Evolutionary conservation across 306 rosid genomes (phyloP).

Genomic region (Canavalia ensiformis): DNA sequence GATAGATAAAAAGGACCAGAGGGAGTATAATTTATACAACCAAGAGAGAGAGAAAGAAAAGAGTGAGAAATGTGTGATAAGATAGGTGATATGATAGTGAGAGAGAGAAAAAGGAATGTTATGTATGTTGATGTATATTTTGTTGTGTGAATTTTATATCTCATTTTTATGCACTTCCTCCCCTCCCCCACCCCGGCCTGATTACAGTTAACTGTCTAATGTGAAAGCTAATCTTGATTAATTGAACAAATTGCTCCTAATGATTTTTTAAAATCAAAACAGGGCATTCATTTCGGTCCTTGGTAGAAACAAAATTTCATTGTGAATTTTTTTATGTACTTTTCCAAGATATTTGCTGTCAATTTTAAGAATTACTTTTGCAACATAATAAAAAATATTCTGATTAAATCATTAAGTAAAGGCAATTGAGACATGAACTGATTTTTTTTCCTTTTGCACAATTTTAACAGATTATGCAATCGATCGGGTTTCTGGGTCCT

Average conservation of each 20-base stretch:
- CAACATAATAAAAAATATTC: constrained; percentile 21
- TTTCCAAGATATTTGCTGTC: constrained; percentile 1
- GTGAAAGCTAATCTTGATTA: constrained; percentile 21
- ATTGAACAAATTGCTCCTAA: not conserved
- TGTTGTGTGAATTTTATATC: no score
- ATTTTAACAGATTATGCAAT: constrained; percentile 89
- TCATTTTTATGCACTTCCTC: no score
- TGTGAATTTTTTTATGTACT: constrained; percentile 7
- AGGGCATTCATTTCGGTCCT: not conserved
- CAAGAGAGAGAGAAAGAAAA: no score
- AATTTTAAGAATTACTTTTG: no score
- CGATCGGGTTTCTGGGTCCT: constrained; percentile 92
- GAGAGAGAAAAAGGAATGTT: no score
- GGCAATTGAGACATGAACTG: constrained; percentile 2
- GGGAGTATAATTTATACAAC: no score
- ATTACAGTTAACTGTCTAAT: constrained; percentile 11
- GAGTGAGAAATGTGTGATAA: no score
- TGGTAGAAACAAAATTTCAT: constrained; percentile 12
- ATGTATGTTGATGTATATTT: no score
- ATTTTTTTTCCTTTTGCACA: constrained; percentile 15
- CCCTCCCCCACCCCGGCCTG: not conserved
- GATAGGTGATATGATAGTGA: no score
- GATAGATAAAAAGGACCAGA: no score
- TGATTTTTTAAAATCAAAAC: not conserved
- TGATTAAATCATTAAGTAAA: not conserved